Base-by-base conservation (phyloP, 1,284 basidiomycete genomes). In the Vanrija pseudolonga region DNA sequence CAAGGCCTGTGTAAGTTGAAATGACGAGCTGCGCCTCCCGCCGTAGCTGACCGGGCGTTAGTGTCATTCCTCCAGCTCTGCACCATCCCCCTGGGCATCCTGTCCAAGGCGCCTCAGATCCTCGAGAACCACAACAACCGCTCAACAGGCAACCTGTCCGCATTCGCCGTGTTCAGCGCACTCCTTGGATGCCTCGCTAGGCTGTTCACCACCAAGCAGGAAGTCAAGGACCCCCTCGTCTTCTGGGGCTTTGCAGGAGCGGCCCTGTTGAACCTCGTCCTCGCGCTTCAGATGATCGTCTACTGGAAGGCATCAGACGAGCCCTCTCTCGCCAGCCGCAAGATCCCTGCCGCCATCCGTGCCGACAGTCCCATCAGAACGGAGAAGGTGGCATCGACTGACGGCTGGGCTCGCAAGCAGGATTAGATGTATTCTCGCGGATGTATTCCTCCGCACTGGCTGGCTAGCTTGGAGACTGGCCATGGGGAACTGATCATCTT, bases 31-130 rank as follows among this genome's bases (percentile, higher is more conserved):
- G 17, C 44, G 7, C 40, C 43, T 20, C 40, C 17, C 15, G 28
- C n/a, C n/a, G n/a, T n/a, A 26, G 14, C 52, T 53, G 18, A 52
- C 47, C 14, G 11, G 12, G 28, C n/a, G 18, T 5, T 57, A 74
- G 74, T 77, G 9, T 79, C 87, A 4, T 63, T 85, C 26, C 80
- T 90, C 15, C 90, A 93, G 74, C 76, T 88, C 37, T 78, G 82
- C 43, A 91, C 91, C 1, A 85, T 96, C 51, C 89, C 92, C 0
- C 82, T 96, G 36, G 87, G 89, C 17, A 78, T 96, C 44, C 83
- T 88, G 71, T 86, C 87, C 62, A 93, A 98, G 78, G 80, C 94
- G 40, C 89, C 90, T 11, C 89, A 90, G 72, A 92, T 96, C 74
- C 69, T 81, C 44, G 84, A 89, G 64, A 97, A 94, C 78, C 72